Percentiles rank a stretch among this genome's conserved stretches.
These are phyloP conservation scores for Lizanozyma gosingica DNA, from an alignment of 1,139 yeast genomes.

Conservation along the genomic window DNA sequence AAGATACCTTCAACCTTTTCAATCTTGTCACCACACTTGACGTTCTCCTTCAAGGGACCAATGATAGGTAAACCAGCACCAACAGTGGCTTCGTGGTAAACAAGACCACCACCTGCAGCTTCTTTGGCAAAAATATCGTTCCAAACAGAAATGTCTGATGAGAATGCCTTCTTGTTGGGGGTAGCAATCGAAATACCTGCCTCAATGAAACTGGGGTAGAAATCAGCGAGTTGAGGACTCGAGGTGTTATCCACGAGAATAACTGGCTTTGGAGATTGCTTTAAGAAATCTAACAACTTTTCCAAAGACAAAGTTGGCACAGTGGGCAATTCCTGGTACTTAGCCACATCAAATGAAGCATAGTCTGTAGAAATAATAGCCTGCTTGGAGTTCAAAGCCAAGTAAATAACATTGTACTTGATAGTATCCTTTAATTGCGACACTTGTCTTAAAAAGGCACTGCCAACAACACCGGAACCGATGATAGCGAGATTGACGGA, in stretches of 20 bases:
- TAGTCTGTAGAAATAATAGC: conserved; percentile 64
- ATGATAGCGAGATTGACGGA: conserved; percentile 74
- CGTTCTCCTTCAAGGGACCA: conserved; percentile 77
- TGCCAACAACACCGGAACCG: conserved; percentile 94
- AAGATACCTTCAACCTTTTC: conserved; percentile 91
- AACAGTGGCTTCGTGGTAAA: conserved; percentile 97
- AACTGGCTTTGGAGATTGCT: conserved; percentile 61
- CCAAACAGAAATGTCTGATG: conserved; percentile 73
- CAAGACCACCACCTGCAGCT: conserved; percentile 59
- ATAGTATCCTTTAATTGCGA: conserved; percentile 53
- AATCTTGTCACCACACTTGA: conserved; percentile 87
- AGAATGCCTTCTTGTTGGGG: conserved; percentile 96
- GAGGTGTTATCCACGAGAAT: conserved; percentile 93
- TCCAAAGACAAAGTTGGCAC: conserved; percentile 45
- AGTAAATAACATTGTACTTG: conserved; percentile 66
- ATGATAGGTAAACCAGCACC: conserved; percentile 97
- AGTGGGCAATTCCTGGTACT: conserved; percentile 48
- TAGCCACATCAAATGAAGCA: conserved; percentile 54
- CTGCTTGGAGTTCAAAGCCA: conserved; percentile 62
- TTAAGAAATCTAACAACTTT: conserved; percentile 54
- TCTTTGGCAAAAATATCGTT: conserved; percentile 55
- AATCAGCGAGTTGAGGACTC: conserved; percentile 62
- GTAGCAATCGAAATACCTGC: conserved; percentile 91
- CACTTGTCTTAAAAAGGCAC: conserved; percentile 62
- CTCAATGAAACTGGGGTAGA: conserved; percentile 64